These are phyloP conservation scores for Pseudonitzschia multistriata DNA, from an alignment of 108 stramenopile genomes.

Conservation along the genomic window DNA sequence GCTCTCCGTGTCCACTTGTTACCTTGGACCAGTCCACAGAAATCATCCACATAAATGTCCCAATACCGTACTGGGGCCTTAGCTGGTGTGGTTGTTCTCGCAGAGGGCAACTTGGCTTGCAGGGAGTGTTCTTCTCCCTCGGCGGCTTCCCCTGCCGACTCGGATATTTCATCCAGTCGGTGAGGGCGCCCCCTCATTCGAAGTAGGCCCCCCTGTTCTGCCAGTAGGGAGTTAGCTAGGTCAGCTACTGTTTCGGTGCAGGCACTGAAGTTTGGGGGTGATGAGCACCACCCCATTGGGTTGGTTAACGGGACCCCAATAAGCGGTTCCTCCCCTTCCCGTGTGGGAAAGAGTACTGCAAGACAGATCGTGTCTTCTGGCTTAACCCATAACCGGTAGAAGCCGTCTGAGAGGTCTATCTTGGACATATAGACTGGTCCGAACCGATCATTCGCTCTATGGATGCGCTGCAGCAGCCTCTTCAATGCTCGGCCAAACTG, in stretches of 20 bases:
- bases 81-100: not conserved
- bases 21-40: constrained; percentile 23
- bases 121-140: not conserved
- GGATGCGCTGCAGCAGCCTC: constrained; percentile 20
- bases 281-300: constrained; percentile 53
- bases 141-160: not conserved
- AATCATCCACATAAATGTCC: constrained; percentile 42
- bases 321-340: constrained; percentile 4
- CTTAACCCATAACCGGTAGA: constrained; percentile 26
- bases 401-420: constrained; percentile 37
- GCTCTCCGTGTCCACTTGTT: not conserved
- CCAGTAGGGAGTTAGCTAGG: constrained; percentile 19
- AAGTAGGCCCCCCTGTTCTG: not conserved
- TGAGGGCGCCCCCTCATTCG: not conserved
- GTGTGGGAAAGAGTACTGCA: constrained; percentile 34
- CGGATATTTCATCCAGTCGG: not conserved
- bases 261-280: constrained; percentile 40
- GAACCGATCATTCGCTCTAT: constrained; percentile 10
- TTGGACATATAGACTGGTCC: constrained; percentile 28
- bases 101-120: not conserved
- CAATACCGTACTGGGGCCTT: constrained; percentile 7
- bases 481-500: constrained; percentile 38
- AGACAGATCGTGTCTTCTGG: constrained; percentile 30
- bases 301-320: constrained; percentile 35
- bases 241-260: constrained; percentile 42